Conservation (phyloP, 768 basidiomycete genomes). For the Pleurotus cornucopiae region DNA sequence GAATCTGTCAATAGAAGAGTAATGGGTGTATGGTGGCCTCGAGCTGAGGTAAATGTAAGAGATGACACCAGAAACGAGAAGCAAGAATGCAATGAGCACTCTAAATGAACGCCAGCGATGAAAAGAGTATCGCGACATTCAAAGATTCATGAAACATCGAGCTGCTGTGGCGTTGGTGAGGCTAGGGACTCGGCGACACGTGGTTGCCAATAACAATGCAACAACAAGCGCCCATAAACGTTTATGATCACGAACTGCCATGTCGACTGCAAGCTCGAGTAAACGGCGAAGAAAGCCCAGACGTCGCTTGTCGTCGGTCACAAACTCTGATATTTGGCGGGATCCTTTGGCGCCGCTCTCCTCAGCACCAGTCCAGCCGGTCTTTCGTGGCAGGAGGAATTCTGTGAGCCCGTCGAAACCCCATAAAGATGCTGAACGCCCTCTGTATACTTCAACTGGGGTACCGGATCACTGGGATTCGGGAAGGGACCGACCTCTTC, state of each 20-base stretch:
- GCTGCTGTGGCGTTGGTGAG: neutral
- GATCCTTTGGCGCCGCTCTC: constrained; percentile 21
- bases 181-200: too few species aligned
- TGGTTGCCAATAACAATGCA: too few species aligned
- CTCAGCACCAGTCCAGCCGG: constrained; percentile 19
- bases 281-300: constrained; percentile 25
- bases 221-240: too few species aligned
- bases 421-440: constrained; percentile 10
- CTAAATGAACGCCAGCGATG: constrained; percentile 19
- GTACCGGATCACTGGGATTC: constrained; percentile 25
- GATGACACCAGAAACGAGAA: constrained; percentile 16
- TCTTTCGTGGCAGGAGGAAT: constrained; percentile 17
- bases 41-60: constrained; percentile 29
- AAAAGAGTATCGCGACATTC: constrained; percentile 4
- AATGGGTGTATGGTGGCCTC: constrained; percentile 35
- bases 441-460: constrained; percentile 17
- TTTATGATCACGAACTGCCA: too few species aligned
- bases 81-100: constrained; percentile 10
- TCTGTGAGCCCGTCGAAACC: constrained; percentile 25
- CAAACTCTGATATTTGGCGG: constrained; percentile 19
- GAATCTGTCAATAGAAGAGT: constrained; percentile 23
- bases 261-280: constrained; percentile 16
- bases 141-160: neutral
- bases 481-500: constrained; percentile 21
- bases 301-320: constrained; percentile 29